A percentile compares a stretch with the other conserved stretches of the same genome.
These are phyloP conservation scores for Aspergillus vadensis DNA, from an alignment of 2,329 filamentous ascomycete species.

Conservation along the genomic window DNA sequence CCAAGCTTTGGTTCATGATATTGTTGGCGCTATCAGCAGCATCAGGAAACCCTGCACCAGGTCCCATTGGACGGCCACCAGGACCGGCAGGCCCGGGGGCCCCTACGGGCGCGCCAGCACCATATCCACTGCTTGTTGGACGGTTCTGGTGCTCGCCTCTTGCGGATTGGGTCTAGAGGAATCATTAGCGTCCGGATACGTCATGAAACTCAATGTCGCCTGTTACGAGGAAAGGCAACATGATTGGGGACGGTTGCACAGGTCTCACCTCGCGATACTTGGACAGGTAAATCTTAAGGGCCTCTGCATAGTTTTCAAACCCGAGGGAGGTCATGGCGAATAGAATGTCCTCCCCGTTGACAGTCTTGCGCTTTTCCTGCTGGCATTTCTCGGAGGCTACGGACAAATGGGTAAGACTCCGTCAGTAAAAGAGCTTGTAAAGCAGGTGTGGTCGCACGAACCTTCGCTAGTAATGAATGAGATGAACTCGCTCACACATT, in stretches of 20 bases:
- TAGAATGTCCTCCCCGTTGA: slow-evolving; percentile 97
- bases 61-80: slow-evolving; percentile 34
- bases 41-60: slow-evolving; percentile 38
- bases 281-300: slow-evolving; percentile 94
- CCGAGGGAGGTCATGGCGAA: slow-evolving; percentile 99
- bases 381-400: slow-evolving; percentile 95
- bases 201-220: slow-evolving; percentile 18
- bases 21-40: slow-evolving; percentile 46
- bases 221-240: slow-evolving; percentile 31
- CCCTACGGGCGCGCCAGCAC: slow-evolving; percentile 42
- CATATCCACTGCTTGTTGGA: slow-evolving; percentile 53
- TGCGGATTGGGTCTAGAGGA: slow-evolving; percentile 74
- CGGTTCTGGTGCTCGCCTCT: slow-evolving; percentile 66
- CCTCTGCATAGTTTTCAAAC: slow-evolving; percentile 98
- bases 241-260: slow-evolving; percentile 26
- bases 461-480: slow-evolving; percentile 99
- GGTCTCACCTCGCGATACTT: slow-evolving; percentile 93
- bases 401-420: background rate
- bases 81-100: slow-evolving; percentile 33
- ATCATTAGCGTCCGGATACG: slow-evolving; percentile 31
- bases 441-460: slow-evolving; percentile 50
- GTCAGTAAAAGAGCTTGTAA: background rate
- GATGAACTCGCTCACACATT: slow-evolving; percentile 99
- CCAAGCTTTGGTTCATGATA: slow-evolving; percentile 48
- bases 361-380: slow-evolving; percentile 98